A percentile compares a stretch with the other conserved stretches of the same genome.
Conservation (phyloP, 352 stramenopile genomes). For the Pythium scleroteichum region DNA sequence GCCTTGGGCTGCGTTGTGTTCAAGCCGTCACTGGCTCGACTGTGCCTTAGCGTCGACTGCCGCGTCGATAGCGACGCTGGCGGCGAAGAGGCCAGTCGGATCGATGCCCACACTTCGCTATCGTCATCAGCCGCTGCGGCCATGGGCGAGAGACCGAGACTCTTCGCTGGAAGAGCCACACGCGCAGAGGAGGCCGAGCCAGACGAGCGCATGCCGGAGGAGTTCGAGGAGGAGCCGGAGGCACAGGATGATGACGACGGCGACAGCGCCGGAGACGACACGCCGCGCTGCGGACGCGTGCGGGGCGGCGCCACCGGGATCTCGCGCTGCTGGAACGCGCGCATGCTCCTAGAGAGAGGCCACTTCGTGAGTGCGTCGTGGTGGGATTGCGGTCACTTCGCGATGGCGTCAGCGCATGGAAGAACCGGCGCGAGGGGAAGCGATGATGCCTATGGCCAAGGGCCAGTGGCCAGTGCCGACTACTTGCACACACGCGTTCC, state of each 20-base stretch:
- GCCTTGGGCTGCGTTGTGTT: not conserved
- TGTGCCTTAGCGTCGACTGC: not conserved
- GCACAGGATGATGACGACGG: slow-evolving; percentile 11
- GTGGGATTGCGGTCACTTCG: not conserved
- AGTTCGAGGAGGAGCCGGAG: slow-evolving; percentile 6
- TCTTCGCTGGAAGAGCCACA: not conserved
- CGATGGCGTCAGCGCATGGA: slow-evolving; percentile 1
- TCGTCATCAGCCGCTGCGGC: slow-evolving; percentile 7
- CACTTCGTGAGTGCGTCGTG: not conserved
- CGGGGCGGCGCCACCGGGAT: not conserved
- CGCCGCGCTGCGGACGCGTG: not conserved
- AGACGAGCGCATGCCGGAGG: slow-evolving; percentile 7
- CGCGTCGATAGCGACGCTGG: not conserved
- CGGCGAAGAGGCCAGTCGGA: slow-evolving; percentile 19
- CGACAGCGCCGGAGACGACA: slow-evolving; percentile 7
- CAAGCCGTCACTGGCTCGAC: not conserved
- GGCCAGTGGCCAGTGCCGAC: not conserved
- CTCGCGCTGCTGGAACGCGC: not conserved
- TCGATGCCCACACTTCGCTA: slow-evolving; percentile 20
- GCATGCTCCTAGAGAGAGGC: not conserved
- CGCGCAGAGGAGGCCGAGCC: not conserved
- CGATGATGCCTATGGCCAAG: not conserved
- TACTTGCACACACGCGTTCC: slow-evolving; percentile 1
- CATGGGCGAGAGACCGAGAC: not conserved
- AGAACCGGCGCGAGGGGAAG: not conserved